Evolutionary conservation across 192 early-diverging fungal species (phyloP).

Genomic region (Linnemannia elongata): DNA sequence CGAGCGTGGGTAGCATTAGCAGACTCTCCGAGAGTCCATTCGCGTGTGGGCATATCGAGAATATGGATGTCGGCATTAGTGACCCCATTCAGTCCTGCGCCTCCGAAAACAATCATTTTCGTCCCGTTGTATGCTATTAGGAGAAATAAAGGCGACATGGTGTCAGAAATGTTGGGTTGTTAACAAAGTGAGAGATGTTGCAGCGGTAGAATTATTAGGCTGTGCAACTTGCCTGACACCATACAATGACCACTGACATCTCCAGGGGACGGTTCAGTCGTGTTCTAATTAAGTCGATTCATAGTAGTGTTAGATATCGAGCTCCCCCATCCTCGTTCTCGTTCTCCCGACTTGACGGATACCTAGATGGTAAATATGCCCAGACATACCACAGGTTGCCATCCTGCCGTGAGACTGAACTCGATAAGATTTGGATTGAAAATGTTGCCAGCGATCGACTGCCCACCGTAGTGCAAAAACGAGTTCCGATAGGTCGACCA

Average conservation of each 20-base stretch:
- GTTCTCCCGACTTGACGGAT: too few species aligned
- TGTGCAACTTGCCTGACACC: background rate
- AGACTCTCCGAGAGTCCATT: background rate
- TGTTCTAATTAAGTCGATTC: too few species aligned
- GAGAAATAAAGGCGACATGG: background rate
- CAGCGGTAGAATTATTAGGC: background rate
- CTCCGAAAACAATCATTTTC: conserved; percentile 5
- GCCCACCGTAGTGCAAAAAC: background rate
- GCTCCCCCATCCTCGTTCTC: too few species aligned
- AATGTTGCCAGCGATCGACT: background rate
- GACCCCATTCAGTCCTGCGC: background rate
- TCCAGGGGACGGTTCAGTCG: background rate
- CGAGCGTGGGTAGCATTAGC: background rate
- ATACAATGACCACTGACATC: background rate
- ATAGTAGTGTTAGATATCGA: too few species aligned
- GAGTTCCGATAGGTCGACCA: background rate
- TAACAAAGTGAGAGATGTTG: background rate
- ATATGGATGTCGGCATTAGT: background rate
- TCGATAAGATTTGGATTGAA: background rate
- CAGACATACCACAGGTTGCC: background rate
- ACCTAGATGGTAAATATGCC: too few species aligned
- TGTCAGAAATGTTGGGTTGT: background rate
- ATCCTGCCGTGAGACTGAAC: background rate
- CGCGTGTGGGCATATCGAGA: background rate
- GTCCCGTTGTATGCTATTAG: background rate